Evolutionary conservation across 805 yeast species (phyloP).

Genomic region (Starmera quercuum): DNA sequence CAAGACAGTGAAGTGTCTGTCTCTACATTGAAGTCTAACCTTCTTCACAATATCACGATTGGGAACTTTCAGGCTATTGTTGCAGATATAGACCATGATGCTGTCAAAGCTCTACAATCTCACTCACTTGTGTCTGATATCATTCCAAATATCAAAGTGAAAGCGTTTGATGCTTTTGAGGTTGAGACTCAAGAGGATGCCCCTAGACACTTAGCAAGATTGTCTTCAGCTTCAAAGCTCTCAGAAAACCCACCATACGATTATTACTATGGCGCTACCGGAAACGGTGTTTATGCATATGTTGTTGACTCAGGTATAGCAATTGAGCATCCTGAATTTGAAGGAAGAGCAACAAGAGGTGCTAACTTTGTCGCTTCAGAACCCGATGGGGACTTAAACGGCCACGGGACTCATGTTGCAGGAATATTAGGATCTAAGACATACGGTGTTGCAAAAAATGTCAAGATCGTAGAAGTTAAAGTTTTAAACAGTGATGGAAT

Average conservation of each 20-base stretch:
- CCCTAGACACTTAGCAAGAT: slow-evolving; percentile 58
- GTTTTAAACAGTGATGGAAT: slow-evolving; percentile 59
- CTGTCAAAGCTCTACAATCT: slow-evolving; percentile 33
- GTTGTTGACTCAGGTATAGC: slow-evolving; percentile 80
- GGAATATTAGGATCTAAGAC: slow-evolving; percentile 70
- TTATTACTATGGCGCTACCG: slow-evolving; percentile 44
- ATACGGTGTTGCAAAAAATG: slow-evolving; percentile 72
- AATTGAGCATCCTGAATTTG: slow-evolving; percentile 50
- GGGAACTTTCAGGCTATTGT: slow-evolving; percentile 51
- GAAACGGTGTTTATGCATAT: slow-evolving; percentile 62
- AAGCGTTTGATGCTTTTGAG: no score
- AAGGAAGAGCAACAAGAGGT: slow-evolving; percentile 53
- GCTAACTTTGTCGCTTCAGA: slow-evolving; percentile 47
- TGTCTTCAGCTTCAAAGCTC: slow-evolving; percentile 36
- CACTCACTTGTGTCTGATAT: slow-evolving; percentile 60
- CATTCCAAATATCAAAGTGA: slow-evolving; percentile 53
- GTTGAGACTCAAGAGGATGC: slow-evolving; percentile 29
- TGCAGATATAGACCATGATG: slow-evolving; percentile 42
- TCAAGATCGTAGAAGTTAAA: slow-evolving; percentile 61
- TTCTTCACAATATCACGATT: no score
- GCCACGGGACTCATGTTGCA: slow-evolving; percentile 92
- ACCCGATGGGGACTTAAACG: slow-evolving; percentile 60
- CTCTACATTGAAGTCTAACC: no score
- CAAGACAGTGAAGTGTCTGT: no score
- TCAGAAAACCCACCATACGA: slow-evolving; percentile 13